Conservation (phyloP, 2,329 filamentous ascomycete species). For the Didymella exigua region DNA sequence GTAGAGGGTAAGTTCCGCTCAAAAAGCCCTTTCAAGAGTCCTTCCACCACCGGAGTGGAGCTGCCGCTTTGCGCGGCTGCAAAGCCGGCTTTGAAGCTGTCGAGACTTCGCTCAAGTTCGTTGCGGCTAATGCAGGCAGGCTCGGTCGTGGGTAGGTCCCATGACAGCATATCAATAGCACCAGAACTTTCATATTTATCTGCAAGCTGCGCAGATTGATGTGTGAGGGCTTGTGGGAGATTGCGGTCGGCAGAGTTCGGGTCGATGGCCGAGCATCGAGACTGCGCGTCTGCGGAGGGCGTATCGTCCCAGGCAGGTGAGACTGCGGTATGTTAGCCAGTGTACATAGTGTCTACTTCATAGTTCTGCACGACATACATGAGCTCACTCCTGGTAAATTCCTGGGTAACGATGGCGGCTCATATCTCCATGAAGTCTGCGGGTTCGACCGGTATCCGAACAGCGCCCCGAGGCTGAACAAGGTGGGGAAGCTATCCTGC, state of each 20-base stretch:
- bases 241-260: background rate
- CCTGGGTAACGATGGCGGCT: slow-evolving; percentile 37
- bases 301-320: background rate
- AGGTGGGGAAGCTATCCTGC: slow-evolving; percentile 26
- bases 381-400: slow-evolving; percentile 15
- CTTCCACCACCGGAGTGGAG: background rate
- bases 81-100: background rate
- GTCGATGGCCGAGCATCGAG: background rate
- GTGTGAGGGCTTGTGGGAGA: background rate
- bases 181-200: background rate
- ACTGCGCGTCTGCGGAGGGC: background rate
- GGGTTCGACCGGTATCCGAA: slow-evolving; percentile 34
- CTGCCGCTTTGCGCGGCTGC: background rate
- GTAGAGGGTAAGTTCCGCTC: background rate
- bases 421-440: slow-evolving; percentile 42
- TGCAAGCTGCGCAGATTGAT: background rate
- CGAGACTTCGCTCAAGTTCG: slow-evolving; percentile 2
- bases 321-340: slow-evolving; percentile 2
- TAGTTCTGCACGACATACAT: slow-evolving; percentile 22
- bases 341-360: background rate
- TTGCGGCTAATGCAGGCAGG: background rate
- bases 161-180: background rate
- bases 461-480: slow-evolving; percentile 36
- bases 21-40: background rate
- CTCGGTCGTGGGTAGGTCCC: background rate